Evolutionary conservation across 345 rosid species (phyloP), one percentile per base, ranked within the genome.

Genomic region (Salix exigua): DNA sequence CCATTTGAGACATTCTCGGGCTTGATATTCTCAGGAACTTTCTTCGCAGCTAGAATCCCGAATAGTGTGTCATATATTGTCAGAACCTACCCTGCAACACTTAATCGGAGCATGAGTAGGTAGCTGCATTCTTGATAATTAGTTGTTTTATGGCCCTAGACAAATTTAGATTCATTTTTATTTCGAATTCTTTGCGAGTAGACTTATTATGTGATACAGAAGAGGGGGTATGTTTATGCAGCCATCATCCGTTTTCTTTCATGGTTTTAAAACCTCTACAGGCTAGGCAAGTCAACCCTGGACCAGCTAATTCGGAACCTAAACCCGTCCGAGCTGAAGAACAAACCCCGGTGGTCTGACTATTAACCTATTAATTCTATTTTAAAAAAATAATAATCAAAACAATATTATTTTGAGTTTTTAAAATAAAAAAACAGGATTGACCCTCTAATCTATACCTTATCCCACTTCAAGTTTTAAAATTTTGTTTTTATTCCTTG

Each of bases 31-130:
- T 81, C 83, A 26, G 82, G 83, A 75, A 88, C 79, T 73, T 78
- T 87, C 70, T 87, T 89, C 7, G 97, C 97, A 17, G 85, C 87
- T 2, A 95, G 84, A 77, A 88, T 80, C 64, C 97, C 91, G 19
- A 93, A 92, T 30, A 79, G 76, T 1, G 97, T 95, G 40, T 42
- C 88, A 73, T 91, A 95, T 78, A 1, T 71, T 19, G 74, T 88
- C 77, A 7, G 94, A 85, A 67, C 80, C 71, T 23, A 90, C 88
- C 79, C 25, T 1, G 26, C 13, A 35, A 5, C 37, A 35, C 37
- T 35, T 35, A 48, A 14, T 48, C 7, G 60, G 60, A 53, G 23
- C 21, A 21, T 53, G 2, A 53, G 23, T 21, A 53, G 60, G 6
- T 53, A 10, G 60, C 11, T 53, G 60, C 60, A 53, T 53, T 53